Conservation (phyloP, 306 rosid genomes). For the Pachyrhizus erosus region DNA sequence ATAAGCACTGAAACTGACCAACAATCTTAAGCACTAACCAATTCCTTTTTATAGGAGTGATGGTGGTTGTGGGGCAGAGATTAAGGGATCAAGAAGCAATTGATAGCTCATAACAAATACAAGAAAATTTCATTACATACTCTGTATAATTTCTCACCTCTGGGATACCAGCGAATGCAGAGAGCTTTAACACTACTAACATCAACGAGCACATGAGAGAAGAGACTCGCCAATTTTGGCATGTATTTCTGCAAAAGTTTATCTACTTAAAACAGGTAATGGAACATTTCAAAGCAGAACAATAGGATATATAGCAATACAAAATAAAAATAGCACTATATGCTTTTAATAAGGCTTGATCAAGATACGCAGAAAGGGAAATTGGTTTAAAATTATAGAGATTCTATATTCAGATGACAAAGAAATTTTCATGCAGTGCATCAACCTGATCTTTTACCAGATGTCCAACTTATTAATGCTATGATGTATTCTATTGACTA, state of each 20-base stretch:
- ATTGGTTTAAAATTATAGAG: background rate
- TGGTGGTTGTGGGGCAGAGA: background rate
- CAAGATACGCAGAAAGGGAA: background rate
- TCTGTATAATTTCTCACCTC: conserved; percentile 56
- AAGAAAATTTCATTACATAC: background rate
- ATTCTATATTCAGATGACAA: background rate
- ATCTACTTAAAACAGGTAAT: conserved; percentile 16
- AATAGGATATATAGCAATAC: background rate
- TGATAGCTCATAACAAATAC: background rate
- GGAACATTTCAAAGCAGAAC: conserved; percentile 33
- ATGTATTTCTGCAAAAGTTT: conserved; percentile 79
- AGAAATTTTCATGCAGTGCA: background rate
- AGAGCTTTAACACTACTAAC: conserved; percentile 92
- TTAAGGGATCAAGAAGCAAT: background rate
- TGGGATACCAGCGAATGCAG: conserved; percentile 91
- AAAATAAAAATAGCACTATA: conserved; percentile 18
- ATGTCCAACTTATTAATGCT: conserved; percentile 9
- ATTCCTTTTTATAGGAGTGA: background rate
- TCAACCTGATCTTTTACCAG: conserved; percentile 1
- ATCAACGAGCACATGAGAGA: conserved; percentile 93
- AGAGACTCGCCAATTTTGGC: conserved; percentile 91
- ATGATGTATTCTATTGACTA: background rate
- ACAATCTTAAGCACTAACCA: background rate
- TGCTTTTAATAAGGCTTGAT: background rate
- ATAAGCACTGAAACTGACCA: background rate